These are phyloP conservation scores for Rhynchospora pubera DNA, from an alignment of 176 grass and related monocot genomes.

Conservation along the genomic window DNA sequence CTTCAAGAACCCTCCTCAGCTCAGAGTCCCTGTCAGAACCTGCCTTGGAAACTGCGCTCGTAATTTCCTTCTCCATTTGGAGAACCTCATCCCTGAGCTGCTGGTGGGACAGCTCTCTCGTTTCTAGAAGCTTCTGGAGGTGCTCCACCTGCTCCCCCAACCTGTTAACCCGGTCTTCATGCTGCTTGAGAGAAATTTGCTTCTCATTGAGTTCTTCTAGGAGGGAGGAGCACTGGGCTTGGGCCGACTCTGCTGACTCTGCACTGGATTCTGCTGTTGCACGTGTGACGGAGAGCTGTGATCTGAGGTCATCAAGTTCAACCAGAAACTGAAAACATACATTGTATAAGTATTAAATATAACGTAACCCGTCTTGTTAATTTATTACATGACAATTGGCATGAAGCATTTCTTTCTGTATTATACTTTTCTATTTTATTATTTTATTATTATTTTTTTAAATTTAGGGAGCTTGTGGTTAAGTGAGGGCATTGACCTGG, in stretches of 20 bases:
- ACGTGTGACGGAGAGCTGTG: conserved; percentile 45
- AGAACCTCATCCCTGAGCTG: conserved; percentile 66
- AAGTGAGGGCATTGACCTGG: neutral
- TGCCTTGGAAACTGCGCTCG: conserved; percentile 50
- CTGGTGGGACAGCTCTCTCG: conserved; percentile 60
- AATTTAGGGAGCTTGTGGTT: neutral
- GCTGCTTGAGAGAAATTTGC: conserved; percentile 44
- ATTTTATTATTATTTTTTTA: neutral
- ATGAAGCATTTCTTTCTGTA: neutral
- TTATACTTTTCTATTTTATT: neutral
- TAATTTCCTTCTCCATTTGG: conserved; percentile 60
- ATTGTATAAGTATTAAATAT: neutral
- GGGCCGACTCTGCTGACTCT: conserved; percentile 60
- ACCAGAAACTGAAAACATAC: conserved; percentile 43
- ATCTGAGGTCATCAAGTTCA: conserved; percentile 65
- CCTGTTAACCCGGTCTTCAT: conserved; percentile 64
- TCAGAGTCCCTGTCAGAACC: conserved; percentile 49
- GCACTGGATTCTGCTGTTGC: conserved; percentile 72
- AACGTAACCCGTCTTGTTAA: neutral
- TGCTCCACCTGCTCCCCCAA: conserved; percentile 56
- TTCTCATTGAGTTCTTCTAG: conserved; percentile 77
- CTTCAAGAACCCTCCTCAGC: conserved; percentile 62
- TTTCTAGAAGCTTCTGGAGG: conserved; percentile 64
- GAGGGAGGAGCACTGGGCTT: conserved; percentile 49
- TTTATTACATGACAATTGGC: neutral